A percentile compares a stretch with the other conserved stretches of the same genome.
These are phyloP conservation scores for Euphrasia confusa DNA, from an alignment of 257 asterid species.

Conservation along the genomic window DNA sequence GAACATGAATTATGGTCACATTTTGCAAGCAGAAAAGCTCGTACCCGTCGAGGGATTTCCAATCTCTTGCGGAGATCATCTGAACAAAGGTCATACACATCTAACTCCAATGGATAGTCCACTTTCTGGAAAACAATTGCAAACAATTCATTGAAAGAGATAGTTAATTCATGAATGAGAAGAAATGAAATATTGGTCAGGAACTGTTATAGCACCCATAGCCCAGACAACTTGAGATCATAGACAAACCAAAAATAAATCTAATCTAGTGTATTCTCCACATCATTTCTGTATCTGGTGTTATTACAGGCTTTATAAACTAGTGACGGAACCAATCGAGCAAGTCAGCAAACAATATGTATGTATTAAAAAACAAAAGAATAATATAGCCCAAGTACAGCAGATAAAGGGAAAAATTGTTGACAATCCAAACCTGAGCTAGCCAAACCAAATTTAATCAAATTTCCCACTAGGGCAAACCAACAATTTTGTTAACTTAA, in stretches of 20 bases:
- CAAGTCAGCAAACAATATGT: background rate
- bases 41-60: slow-evolving; percentile 85
- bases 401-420: background rate
- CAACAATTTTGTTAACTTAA: too few relatives aligned
- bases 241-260: slow-evolving; percentile 1
- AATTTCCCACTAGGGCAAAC: too few relatives aligned
- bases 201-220: background rate
- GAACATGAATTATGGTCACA: background rate
- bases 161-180: slow-evolving; percentile 8
- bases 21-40: slow-evolving; percentile 18
- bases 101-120: slow-evolving; percentile 88
- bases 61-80: slow-evolving; percentile 79
- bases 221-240: slow-evolving; percentile 7
- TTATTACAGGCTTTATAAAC: background rate
- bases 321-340: background rate
- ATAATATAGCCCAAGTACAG: too few relatives aligned
- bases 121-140: slow-evolving; percentile 64
- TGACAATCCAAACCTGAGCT: too few relatives aligned
- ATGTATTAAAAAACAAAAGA: too few relatives aligned
- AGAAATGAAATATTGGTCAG: background rate
- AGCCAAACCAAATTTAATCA: too few relatives aligned
- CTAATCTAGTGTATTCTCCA: background rate
- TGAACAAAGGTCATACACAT: slow-evolving; percentile 87
- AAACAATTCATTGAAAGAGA: slow-evolving; percentile 13
- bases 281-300: background rate